Evolutionary conservation across 345 rosid species (phyloP), one percentile per base, ranked within the genome.

Genomic region (Luvunga scandens): DNA sequence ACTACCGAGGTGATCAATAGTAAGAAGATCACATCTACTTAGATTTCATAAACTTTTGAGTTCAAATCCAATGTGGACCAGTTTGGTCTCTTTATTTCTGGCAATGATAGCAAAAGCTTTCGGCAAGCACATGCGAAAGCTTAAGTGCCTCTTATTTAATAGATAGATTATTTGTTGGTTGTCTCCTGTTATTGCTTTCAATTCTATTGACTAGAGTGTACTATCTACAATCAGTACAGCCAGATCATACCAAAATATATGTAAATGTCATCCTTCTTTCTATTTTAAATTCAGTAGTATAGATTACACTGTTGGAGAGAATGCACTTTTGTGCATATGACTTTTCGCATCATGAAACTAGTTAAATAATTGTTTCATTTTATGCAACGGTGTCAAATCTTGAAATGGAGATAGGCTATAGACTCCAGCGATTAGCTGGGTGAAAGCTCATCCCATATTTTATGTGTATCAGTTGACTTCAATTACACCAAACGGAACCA

Each of bases 1-100:
- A 72, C 69, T 19, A 66, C 79, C 72, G 90, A 83, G 45, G 79
- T 66, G 65, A 83, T 88, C 19, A 84, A 90, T 83, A 77, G 82
- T 83, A 72, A 59, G 81, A 84, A 79, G 87, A 70, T 81, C 25
- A 80, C 80, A 56, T 86, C 88, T 56, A 77, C 55, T 39, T 90
- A 88, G 78, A 72, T 39, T 69, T 79, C 57, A 42, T 72, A 73
- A 73, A 24, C 50, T 70, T 75, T 30, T 6, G 38, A 12, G 53
- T 14, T 55, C 36, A 71, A 50, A 63, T 75, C 72, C 72, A 78
- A 28, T 71, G 56, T 79, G 77, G 77, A 81, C 53, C 71, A 79
- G 76, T 42, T 33, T 38, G 62, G 55, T 24, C 57, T 19, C 50
- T 38, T 65, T 77, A 53, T 25, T 75, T 72, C 16, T 67, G 22